phyloP scores from a whole-genome alignment of 345 rosid genomes.

The Kandelia obovata region DNA sequence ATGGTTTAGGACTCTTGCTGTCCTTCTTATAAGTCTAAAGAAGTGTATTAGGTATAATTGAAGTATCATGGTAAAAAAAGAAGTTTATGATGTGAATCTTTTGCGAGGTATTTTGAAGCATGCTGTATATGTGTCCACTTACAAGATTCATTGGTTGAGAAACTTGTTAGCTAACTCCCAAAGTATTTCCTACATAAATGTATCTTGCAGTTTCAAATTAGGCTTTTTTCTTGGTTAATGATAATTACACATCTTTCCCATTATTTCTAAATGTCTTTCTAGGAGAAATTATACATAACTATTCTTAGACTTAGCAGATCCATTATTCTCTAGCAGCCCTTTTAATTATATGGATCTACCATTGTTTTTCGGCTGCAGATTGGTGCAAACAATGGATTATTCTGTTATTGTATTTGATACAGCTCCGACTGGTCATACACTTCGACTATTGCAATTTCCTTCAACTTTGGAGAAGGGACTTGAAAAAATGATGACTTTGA shows the following conservation, averaged over 20 bases:
- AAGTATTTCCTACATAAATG: neutral
- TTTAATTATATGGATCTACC: neutral
- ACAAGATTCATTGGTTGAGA: too few relatives aligned
- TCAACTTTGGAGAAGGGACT: slow-evolving; percentile 95
- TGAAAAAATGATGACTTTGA: slow-evolving; percentile 80
- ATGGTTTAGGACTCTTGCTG: too few relatives aligned
- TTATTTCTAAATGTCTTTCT: neutral
- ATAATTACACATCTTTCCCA: neutral
- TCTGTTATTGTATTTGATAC: slow-evolving; percentile 93
- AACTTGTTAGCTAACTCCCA: neutral
- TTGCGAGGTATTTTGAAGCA: too few relatives aligned
- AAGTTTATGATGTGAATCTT: too few relatives aligned
- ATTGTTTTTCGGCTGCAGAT: slow-evolving; percentile 37
- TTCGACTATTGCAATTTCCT: slow-evolving; percentile 89
- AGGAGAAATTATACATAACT: neutral
- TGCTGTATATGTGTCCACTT: too few relatives aligned
- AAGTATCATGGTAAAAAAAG: too few relatives aligned
- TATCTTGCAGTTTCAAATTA: neutral
- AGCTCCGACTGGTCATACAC: slow-evolving; percentile 99
- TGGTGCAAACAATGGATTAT: slow-evolving; percentile 99
- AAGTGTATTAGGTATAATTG: too few relatives aligned
- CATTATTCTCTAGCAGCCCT: neutral
- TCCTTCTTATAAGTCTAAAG: too few relatives aligned
- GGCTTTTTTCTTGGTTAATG: neutral
- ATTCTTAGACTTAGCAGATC: too few relatives aligned